Conservation (phyloP, 148 eudicot genomes). For the Suaeda aralocaspica region DNA sequence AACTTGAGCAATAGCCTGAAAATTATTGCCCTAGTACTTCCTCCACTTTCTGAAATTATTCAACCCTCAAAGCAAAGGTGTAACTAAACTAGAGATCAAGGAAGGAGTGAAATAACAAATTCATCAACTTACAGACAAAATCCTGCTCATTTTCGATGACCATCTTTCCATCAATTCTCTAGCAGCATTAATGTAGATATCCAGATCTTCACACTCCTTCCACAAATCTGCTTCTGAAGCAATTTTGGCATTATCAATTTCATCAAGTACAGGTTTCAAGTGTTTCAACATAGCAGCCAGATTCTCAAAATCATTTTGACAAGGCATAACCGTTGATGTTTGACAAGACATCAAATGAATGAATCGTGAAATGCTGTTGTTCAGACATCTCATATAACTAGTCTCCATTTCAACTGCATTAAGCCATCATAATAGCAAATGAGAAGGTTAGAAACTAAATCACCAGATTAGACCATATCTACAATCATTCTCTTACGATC, state of each 20-base stretch:
- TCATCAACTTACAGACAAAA: slow-evolving; percentile 55
- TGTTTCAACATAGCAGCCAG: slow-evolving; percentile 55
- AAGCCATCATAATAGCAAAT: slow-evolving; percentile 4
- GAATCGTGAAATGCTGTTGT: slow-evolving; percentile 82
- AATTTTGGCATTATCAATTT: slow-evolving; percentile 41
- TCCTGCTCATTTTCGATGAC: slow-evolving; percentile 66
- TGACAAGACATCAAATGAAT: slow-evolving; percentile 78
- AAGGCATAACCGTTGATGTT: slow-evolving; percentile 49
- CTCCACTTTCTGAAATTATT: background rate
- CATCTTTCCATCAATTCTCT: slow-evolving; percentile 76
- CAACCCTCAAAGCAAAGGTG: background rate
- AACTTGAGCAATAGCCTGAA: too few species aligned
- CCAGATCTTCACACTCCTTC: slow-evolving; percentile 68
- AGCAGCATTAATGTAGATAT: slow-evolving; percentile 63
- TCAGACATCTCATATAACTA: slow-evolving; percentile 55
- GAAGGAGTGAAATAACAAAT: background rate
- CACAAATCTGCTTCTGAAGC: slow-evolving; percentile 45
- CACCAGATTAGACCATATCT: background rate
- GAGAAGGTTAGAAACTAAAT: background rate
- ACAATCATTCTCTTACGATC: background rate
- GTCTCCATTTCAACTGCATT: slow-evolving; percentile 72
- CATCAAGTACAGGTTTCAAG: slow-evolving; percentile 65
- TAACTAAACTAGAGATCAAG: background rate
- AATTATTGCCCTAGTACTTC: background rate
- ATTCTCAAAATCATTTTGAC: slow-evolving; percentile 43